Evolutionary conservation across 2,329 filamentous ascomycete genomes (phyloP).

Genomic region (Pseudogymnoascus sp.): DNA sequence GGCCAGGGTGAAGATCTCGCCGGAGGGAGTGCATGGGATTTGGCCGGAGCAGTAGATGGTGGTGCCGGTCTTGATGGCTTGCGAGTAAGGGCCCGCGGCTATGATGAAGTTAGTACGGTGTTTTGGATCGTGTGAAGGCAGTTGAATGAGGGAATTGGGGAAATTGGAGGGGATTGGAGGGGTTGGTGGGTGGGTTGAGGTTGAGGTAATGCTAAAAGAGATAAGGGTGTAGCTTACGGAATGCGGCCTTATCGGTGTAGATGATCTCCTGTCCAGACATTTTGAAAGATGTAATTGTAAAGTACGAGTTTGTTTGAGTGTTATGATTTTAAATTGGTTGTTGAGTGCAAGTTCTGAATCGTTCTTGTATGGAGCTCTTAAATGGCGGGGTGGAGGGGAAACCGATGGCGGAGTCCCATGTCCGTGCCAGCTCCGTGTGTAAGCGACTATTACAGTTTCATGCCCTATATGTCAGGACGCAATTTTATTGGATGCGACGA

Average conservation of each 20-base stretch:
- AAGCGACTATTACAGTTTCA: not conserved
- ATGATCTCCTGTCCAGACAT: slow-evolving; percentile 29
- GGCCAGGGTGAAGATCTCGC: slow-evolving; percentile 34
- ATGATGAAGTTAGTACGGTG: slow-evolving; percentile 5
- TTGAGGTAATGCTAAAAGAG: not conserved
- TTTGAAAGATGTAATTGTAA: slow-evolving; percentile 12
- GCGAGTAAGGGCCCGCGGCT: slow-evolving; percentile 39
- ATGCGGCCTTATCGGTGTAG: slow-evolving; percentile 29
- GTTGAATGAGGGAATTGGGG: slow-evolving; percentile 3
- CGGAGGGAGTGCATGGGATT: slow-evolving; percentile 27
- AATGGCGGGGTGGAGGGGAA: slow-evolving; percentile 6
- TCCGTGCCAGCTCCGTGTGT: not conserved
- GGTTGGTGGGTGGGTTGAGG: slow-evolving; percentile 12
- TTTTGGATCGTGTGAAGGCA: not conserved
- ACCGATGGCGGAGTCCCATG: slow-evolving; percentile 8
- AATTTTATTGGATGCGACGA: not conserved
- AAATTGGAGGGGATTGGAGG: not conserved
- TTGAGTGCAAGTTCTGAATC: not conserved
- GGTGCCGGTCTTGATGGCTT: slow-evolving; percentile 52
- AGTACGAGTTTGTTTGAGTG: not conserved
- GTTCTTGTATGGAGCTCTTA: slow-evolving; percentile 5
- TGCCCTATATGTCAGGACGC: not conserved
- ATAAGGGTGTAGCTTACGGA: slow-evolving; percentile 22
- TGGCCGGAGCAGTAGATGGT: slow-evolving; percentile 62
- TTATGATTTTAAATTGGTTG: not conserved